These are phyloP conservation scores for Crithidia expoeki DNA, from an alignment of 208 protist species.

Conservation along the genomic window DNA sequence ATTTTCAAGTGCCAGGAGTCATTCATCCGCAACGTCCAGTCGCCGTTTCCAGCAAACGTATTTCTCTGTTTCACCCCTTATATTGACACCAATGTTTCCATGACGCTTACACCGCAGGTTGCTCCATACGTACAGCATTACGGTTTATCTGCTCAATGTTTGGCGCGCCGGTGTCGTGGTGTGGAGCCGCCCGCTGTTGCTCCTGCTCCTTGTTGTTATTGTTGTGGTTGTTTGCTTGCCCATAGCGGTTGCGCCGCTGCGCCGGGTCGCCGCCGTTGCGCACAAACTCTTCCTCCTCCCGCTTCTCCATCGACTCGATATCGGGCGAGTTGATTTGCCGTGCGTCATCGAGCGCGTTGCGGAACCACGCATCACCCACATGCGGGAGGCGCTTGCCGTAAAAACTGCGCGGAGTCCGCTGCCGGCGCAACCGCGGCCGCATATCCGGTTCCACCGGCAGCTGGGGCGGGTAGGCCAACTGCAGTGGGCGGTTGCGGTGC, in stretches of 20 bases:
- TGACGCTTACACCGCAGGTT: conserved; percentile 13
- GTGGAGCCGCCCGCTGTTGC: conserved; percentile 1
- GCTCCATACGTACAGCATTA: conserved; percentile 24
- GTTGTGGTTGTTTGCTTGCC: conserved; percentile 23
- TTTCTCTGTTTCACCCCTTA: too few relatives aligned
- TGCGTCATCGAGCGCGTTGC: conserved; percentile 43
- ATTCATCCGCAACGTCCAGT: too few relatives aligned
- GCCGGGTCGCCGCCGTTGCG: conserved; percentile 28
- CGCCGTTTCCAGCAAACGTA: too few relatives aligned
- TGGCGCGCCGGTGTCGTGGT: neutral
- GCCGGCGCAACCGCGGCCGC: conserved; percentile 39
- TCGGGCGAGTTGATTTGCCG: conserved; percentile 50
- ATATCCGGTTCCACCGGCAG: conserved; percentile 53
- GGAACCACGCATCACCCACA: conserved; percentile 60
- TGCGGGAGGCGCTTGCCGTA: conserved; percentile 49
- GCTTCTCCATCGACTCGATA: conserved; percentile 44
- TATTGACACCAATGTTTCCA: too few relatives aligned
- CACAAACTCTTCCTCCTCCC: conserved; percentile 41
- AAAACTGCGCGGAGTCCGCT: conserved; percentile 71
- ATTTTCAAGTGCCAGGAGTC: too few relatives aligned
- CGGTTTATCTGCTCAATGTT: conserved; percentile 23
- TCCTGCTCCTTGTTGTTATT: conserved; percentile 22
- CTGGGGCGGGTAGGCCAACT: conserved; percentile 43
- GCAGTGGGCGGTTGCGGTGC: conserved; percentile 44
- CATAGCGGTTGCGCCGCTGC: conserved; percentile 41